Base-by-base conservation (phyloP, 2,329 filamentous ascomycete genomes). In the Stachybotrys chlorohalonatus region DNA sequence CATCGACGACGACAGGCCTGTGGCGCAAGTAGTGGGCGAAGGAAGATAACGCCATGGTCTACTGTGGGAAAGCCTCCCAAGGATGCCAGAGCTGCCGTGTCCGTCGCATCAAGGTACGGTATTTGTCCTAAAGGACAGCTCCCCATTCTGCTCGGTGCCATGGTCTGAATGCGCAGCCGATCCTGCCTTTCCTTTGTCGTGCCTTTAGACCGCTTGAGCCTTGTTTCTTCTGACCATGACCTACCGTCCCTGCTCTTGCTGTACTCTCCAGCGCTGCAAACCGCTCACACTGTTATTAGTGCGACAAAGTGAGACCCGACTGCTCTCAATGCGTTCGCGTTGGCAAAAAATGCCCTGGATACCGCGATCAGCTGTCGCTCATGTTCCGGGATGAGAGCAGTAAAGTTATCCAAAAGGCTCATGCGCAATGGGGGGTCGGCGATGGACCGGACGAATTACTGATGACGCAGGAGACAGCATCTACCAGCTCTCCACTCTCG, bases 381-480 rank as follows among this genome's bases (percentile, higher is more conserved):
- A 80, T 86, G 77, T 86, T 86, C 64, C 80, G 83, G 45, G 82
- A 86, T 69, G 82, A 86, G 68, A 85, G 80, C 61, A 79, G 73
- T 60, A 81, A 84, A 61, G 82, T 85, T 49, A 79, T 82, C 31
- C 76, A 76, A 58, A 85, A 82, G 63, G 78, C 78, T 17, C 77
- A 80, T 54, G 78, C 76, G 31, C 77, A 73, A 66, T 79, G 72
- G 76, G 75, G 72, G 1, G 55, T 70, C 60, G 55, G 60, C 62
- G 64, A 66, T 24, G 56, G 58, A 31, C 46, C 56, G 30, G 52
- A 56, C 47, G 62, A 60, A 30, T 68, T 68, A 30, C 62, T 67
- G 31, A 58, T 56, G 49, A 64, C 63, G 48, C 56, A 59, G 42
- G 53, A 54, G 31, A 59, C 55, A 13, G 58, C 53, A 32, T 54